Conservation (phyloP, 768 basidiomycete genomes). For the Boletus patriciae region DNA sequence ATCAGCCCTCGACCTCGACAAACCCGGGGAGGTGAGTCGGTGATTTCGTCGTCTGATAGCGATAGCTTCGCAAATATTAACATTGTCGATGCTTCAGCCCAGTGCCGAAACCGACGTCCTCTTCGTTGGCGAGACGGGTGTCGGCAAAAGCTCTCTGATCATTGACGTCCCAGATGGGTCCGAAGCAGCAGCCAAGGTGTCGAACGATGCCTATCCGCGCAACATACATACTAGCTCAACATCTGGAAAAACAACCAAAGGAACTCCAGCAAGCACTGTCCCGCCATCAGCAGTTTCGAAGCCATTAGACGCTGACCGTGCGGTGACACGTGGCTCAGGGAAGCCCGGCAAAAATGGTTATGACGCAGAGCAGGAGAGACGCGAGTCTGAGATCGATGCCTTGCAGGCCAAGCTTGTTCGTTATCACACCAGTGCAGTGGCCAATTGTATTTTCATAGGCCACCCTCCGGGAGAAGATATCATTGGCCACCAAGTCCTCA, state of each 20-base stretch:
- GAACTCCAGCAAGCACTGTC: slow-evolving; percentile 28
- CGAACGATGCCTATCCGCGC: slow-evolving; percentile 20
- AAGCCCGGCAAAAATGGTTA: slow-evolving; percentile 86
- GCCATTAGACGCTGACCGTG: slow-evolving; percentile 18
- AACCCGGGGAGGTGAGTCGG: slow-evolving; percentile 13
- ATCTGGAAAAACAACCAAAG: slow-evolving; percentile 24
- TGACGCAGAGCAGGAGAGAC: slow-evolving; percentile 79
- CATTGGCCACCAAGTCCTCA: slow-evolving; percentile 55
- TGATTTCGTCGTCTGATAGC: neutral
- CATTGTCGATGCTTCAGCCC: slow-evolving; percentile 7
- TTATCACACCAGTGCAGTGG: slow-evolving; percentile 16
- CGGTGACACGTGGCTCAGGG: slow-evolving; percentile 37
- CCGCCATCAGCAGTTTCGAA: slow-evolving; percentile 29
- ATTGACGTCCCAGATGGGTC: slow-evolving; percentile 6
- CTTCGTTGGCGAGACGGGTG: slow-evolving; percentile 27
- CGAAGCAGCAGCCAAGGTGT: slow-evolving; percentile 13
- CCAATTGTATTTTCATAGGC: slow-evolving; percentile 42
- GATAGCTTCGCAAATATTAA: slow-evolving; percentile 3
- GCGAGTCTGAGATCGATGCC: slow-evolving; percentile 82
- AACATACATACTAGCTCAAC: slow-evolving; percentile 35
- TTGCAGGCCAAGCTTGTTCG: slow-evolving; percentile 79
- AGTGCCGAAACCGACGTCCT: slow-evolving; percentile 15
- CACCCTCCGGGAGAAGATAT: slow-evolving; percentile 74
- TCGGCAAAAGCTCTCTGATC: slow-evolving; percentile 28
- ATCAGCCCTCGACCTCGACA: too few species aligned